Evolutionary conservation across 805 yeast genomes (phyloP).

Genomic region (Teunomyces barrocoloradensis): DNA sequence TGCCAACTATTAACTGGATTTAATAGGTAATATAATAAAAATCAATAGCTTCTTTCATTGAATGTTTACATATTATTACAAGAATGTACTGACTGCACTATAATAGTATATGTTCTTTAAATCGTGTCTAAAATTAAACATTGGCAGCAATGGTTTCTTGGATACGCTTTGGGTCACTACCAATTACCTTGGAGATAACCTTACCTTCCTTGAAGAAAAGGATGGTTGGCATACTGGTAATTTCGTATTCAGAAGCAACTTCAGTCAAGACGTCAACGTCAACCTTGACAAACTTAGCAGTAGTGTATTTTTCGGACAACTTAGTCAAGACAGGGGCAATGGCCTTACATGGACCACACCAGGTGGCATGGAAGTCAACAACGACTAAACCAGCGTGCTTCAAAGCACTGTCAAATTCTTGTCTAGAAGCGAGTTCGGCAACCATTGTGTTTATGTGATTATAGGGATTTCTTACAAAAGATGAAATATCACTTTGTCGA

Average conservation of each 20-base stretch:
- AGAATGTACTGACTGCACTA: too few relatives aligned
- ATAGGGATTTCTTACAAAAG: neutral
- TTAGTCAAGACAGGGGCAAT: constrained; percentile 91
- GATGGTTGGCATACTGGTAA: constrained; percentile 59
- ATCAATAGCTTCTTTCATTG: too few relatives aligned
- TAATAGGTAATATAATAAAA: neutral
- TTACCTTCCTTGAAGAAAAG: constrained; percentile 81
- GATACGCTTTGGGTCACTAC: constrained; percentile 86
- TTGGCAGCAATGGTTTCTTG: constrained; percentile 61
- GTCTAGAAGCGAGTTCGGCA: constrained; percentile 24
- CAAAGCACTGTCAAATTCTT: constrained; percentile 69
- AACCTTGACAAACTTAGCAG: constrained; percentile 79
- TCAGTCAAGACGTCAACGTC: constrained; percentile 85
- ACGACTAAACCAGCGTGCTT: constrained; percentile 71
- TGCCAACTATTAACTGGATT: constrained; percentile 2
- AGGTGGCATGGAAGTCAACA: constrained; percentile 93
- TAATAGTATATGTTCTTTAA: too few relatives aligned
- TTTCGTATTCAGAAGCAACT: constrained; percentile 65
- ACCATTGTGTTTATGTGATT: constrained; percentile 29
- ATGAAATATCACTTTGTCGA: neutral
- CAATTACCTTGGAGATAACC: constrained; percentile 75
- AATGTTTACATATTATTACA: too few relatives aligned
- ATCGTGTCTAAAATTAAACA: constrained; percentile 30
- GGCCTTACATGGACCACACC: constrained; percentile 99
- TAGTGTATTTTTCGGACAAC: constrained; percentile 63